phyloP scores from a whole-genome alignment of 495 filamentous ascomycete species.

The Penicillium mononematosum region DNA sequence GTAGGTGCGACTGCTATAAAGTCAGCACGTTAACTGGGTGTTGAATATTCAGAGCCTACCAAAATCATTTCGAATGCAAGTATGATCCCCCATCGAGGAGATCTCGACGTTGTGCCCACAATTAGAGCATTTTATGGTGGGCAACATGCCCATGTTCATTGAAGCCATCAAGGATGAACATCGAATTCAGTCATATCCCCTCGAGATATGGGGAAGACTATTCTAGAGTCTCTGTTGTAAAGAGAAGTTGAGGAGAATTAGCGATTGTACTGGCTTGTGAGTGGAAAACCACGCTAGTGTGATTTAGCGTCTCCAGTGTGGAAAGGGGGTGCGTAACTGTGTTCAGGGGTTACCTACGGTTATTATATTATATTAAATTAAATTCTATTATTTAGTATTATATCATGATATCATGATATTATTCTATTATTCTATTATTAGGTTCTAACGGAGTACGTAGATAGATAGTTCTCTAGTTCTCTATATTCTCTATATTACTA shows the following conservation, averaged over 20 bases:
- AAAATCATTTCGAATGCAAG: conserved; percentile 48
- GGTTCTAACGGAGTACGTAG: no score
- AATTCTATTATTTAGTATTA: no score
- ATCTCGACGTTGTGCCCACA: conserved; percentile 87
- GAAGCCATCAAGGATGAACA: conserved; percentile 22
- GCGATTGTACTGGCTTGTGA: background rate
- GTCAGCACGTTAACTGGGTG: conserved; percentile 3
- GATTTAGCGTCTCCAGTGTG: conserved; percentile 26
- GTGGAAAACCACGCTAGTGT: conserved; percentile 13
- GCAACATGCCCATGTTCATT: conserved; percentile 63
- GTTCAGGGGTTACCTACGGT: conserved; percentile 15
- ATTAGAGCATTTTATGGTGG: conserved; percentile 92
- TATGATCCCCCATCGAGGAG: conserved; percentile 87
- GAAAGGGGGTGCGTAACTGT: conserved; percentile 26
- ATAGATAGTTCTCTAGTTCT: no score
- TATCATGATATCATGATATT: background rate
- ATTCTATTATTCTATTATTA: no score
- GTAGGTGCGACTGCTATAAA: conserved; percentile 27
- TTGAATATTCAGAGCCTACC: conserved; percentile 7
- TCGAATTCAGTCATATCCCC: conserved; percentile 19
- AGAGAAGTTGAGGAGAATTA: background rate
- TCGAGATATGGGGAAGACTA: conserved; percentile 3
- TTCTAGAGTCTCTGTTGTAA: conserved; percentile 1
- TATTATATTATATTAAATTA: background rate
- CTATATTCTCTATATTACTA: background rate